Base-by-base conservation (phyloP, 148 eudicot species). In the Rhododendron ferrugineum region DNA sequence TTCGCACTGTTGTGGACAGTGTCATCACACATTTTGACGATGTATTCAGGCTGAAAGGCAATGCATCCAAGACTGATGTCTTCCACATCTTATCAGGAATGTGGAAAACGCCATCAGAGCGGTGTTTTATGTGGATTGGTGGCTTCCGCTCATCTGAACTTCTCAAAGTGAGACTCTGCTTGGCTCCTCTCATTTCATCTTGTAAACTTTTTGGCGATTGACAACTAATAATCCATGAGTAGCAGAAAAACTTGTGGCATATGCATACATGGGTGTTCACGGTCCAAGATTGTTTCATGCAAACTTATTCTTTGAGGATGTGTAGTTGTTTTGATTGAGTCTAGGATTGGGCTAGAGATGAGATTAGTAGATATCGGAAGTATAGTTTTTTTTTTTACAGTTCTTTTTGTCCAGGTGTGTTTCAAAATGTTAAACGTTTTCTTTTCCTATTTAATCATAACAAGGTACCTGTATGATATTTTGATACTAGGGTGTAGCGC, bases 31-130 rank as follows among this genome's bases (percentile, higher is more conserved):
- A 97, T 30, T 95, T 90, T 85, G 91, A 94, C 60, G 98, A 97
- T 22, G 85, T 97, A 62, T 97, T 91, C 89, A 91, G 93, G 94
- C 86, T 95, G 80, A 97, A 97, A 90, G 89, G 89, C 32, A 91
- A 84, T 86, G 99, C 99, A 44, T 97, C 99, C 28, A 95, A 96
- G 89, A 88, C 89, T 44, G 99, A 96, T 86, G 99, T 94, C 75
- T 96, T 96, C 86, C 98, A 96, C 87, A 90, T 96, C 84, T 90
- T 96, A 86, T 96, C 98, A 34, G 99, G 99, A 84, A 96, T 96
- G 97, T 96, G 99, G 99, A 96, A 94, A 87, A 93, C 98, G 78
- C 99, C 98, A 23, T 97, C 98, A 62, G 99, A 96, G 82, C 93
- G 99, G 86, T 95, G 98, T 87, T 96, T 96, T 88, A 90, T 96